A percentile compares a stretch with the other conserved stretches of the same genome.
These are phyloP conservation scores for Jacaranda mimosifolia DNA, from an alignment of 257 asterid species.

Conservation along the genomic window DNA sequence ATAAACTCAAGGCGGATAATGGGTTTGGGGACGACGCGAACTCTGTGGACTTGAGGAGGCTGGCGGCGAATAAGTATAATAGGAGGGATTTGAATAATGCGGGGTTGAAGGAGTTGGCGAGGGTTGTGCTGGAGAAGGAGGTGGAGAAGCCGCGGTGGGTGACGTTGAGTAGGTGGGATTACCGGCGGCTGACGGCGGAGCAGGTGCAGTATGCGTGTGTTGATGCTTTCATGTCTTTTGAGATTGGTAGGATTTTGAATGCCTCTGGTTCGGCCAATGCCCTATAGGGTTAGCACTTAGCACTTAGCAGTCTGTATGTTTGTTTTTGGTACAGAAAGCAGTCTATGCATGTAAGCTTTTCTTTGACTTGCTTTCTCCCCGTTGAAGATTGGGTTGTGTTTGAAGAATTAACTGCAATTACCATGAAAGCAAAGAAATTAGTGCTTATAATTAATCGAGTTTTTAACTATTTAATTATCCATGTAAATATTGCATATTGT, in stretches of 20 bases:
- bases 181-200: conserved; percentile 15
- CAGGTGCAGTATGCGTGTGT: conserved; percentile 47
- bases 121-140: conserved; percentile 32
- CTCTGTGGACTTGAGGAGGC: conserved; percentile 36
- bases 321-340: too few relatives aligned
- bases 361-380: too few relatives aligned
- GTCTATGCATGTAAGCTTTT: too few relatives aligned
- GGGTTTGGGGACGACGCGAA: conserved; percentile 29
- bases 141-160: conserved; percentile 37
- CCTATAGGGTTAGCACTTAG: not conserved
- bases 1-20: conserved; percentile 36
- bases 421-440: too few relatives aligned
- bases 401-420: too few relatives aligned
- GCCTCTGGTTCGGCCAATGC: not conserved
- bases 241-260: conserved; percentile 37
- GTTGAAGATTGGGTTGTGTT: too few relatives aligned
- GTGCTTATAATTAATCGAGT: too few relatives aligned
- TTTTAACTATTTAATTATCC: too few relatives aligned
- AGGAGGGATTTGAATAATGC: not conserved
- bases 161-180: conserved; percentile 47
- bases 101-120: conserved; percentile 37
- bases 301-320: not conserved
- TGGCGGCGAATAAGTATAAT: conserved; percentile 27
- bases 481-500: too few relatives aligned
- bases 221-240: conserved; percentile 49